Conservation (phyloP, 2,329 filamentous ascomycete species). For the Pyrenophora graminea region DNA sequence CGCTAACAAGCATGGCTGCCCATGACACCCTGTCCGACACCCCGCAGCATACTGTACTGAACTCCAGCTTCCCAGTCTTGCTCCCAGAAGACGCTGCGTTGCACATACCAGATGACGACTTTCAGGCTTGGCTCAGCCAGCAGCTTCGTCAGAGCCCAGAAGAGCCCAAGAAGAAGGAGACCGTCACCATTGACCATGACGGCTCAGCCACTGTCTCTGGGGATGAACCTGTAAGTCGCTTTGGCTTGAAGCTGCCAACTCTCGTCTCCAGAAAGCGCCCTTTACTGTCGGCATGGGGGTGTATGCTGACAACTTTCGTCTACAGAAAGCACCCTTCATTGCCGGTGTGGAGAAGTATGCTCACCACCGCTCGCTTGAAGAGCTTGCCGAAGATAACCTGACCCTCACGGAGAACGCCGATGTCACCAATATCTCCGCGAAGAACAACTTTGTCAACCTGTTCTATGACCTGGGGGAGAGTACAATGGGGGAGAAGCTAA, state of each 20-base stretch:
- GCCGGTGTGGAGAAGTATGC: slow-evolving; percentile 24
- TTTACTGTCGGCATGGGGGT: slow-evolving; percentile 27
- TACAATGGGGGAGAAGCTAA: slow-evolving; percentile 45
- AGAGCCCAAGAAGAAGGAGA: slow-evolving; percentile 6
- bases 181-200: slow-evolving; percentile 1
- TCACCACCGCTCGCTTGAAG: slow-evolving; percentile 13
- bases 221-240: slow-evolving; percentile 8
- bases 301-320: slow-evolving; percentile 16
- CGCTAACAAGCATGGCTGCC: slow-evolving; percentile 6
- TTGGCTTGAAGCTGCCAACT: slow-evolving; percentile 17
- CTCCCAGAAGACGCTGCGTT: slow-evolving; percentile 23
- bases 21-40: not conserved
- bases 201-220: not conserved
- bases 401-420: slow-evolving; percentile 60
- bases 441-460: slow-evolving; percentile 56
- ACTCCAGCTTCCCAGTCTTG: slow-evolving; percentile 30
- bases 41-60: slow-evolving; percentile 21
- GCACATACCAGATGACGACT: slow-evolving; percentile 26
- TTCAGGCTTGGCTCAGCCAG: slow-evolving; percentile 20
- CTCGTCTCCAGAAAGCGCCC: slow-evolving; percentile 22
- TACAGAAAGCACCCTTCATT: slow-evolving; percentile 28
- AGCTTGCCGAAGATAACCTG: slow-evolving; percentile 45
- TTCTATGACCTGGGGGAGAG: slow-evolving; percentile 58
- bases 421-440: slow-evolving; percentile 54
- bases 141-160: slow-evolving; percentile 2